Percentiles rank a stretch among this genome's conserved stretches.
phyloP scores from a whole-genome alignment of 2,329 filamentous ascomycete species.

The Fusarium annulatum region DNA sequence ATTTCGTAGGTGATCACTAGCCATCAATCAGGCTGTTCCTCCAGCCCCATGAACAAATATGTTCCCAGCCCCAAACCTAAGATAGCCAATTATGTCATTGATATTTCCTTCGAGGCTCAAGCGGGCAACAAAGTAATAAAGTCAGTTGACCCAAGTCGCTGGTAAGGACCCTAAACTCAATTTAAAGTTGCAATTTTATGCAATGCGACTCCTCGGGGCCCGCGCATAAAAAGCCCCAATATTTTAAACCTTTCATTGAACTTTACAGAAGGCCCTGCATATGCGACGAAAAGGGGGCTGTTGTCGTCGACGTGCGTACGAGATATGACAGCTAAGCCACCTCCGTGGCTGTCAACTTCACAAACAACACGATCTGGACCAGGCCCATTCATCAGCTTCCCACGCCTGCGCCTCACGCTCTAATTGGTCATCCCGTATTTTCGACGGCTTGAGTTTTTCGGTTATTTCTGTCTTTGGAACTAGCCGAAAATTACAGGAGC shows the following conservation, averaged over 20 bases:
- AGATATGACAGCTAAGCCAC: background rate
- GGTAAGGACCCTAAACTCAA: background rate
- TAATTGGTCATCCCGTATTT: background rate
- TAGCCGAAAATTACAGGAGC: background rate
- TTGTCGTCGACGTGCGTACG: background rate
- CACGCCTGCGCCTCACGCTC: background rate
- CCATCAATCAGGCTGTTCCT: too few relatives aligned
- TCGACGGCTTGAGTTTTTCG: background rate
- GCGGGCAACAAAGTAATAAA: background rate
- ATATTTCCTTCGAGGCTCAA: too few relatives aligned
- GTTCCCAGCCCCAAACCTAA: background rate
- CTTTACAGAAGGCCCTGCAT: fast-evolving
- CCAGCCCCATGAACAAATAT: background rate
- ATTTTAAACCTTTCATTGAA: background rate
- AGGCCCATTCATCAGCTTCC: background rate
- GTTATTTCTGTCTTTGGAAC: background rate
- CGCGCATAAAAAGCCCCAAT: too few relatives aligned
- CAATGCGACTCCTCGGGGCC: background rate
- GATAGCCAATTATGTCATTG: background rate
- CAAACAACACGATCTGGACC: background rate
- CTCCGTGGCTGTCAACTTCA: background rate
- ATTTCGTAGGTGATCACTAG: too few relatives aligned
- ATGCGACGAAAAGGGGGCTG: background rate
- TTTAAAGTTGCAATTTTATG: background rate
- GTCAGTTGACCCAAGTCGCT: background rate